Percentiles rank a stretch among this genome's conserved stretches.
Conservation (phyloP, 305 asterid species). For the Ilex paraguariensis region DNA sequence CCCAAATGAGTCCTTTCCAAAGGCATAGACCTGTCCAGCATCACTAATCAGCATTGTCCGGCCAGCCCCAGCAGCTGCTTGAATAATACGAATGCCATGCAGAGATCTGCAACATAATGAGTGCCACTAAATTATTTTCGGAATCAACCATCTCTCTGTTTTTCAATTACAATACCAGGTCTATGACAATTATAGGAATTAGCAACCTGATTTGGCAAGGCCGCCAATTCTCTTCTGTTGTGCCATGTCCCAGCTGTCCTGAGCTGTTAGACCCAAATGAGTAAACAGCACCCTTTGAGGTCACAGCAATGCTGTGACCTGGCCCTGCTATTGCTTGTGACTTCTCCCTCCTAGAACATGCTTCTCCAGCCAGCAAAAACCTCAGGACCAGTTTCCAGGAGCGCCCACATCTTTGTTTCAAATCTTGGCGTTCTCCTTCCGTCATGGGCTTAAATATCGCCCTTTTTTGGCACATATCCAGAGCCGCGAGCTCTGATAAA, state of each 20-base stretch:
- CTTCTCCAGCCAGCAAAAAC: constrained; percentile 84
- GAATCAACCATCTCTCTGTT: constrained; percentile 11
- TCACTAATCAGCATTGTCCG: constrained; percentile 87
- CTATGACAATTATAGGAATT: constrained; percentile 7
- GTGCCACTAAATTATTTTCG: constrained; percentile 15
- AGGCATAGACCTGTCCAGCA: constrained; percentile 71
- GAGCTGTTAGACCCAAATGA: constrained; percentile 82
- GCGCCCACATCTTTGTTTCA: constrained; percentile 82
- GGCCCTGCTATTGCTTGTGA: constrained; percentile 97
- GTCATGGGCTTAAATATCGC: constrained; percentile 84
- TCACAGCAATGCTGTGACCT: constrained; percentile 87
- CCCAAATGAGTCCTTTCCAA: constrained; percentile 86
- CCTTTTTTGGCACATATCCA: constrained; percentile 91
- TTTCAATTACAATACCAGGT: constrained; percentile 4
- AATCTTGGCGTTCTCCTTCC: constrained; percentile 37
- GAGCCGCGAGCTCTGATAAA: constrained; percentile 92
- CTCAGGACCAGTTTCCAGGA: constrained; percentile 94
- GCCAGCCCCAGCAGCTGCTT: constrained; percentile 86
- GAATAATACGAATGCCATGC: constrained; percentile 72
- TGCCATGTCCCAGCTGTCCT: constrained; percentile 95
- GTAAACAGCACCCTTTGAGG: constrained; percentile 69
- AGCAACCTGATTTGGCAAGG: constrained; percentile 74
- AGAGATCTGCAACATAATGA: constrained; percentile 58
- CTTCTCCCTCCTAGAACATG: constrained; percentile 73
- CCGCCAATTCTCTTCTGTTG: constrained; percentile 51